A percentile compares a stretch with the other conserved stretches of the same genome.
These are phyloP conservation scores for Cryptococcus sp. DNA, from an alignment of 1,284 basidiomycete genomes.

Conservation along the genomic window DNA sequence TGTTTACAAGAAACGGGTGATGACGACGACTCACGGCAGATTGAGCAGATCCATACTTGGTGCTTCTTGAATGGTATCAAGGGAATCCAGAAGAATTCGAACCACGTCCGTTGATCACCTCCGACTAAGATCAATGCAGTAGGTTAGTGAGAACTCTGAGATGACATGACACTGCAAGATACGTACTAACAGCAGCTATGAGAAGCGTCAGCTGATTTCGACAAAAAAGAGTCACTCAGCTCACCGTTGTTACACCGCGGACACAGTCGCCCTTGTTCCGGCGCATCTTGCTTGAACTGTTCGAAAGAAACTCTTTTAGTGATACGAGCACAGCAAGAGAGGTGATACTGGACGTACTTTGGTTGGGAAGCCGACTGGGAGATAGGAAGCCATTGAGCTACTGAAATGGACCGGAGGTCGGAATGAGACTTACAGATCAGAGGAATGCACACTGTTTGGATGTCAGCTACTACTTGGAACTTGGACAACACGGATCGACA, in stretches of 20 bases:
- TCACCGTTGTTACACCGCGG: slow-evolving; percentile 48
- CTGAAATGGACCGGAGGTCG: too few relatives aligned
- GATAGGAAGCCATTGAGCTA: too few relatives aligned
- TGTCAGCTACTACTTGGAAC: too few relatives aligned
- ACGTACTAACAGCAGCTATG: slow-evolving; percentile 19
- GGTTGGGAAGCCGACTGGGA: slow-evolving; percentile 42
- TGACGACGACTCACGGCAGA: slow-evolving; percentile 39
- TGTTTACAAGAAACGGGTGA: neutral
- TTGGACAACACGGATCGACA: too few relatives aligned
- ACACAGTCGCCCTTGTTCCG: slow-evolving; percentile 37
- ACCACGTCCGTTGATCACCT: slow-evolving; percentile 41
- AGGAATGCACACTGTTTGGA: slow-evolving; percentile 41
- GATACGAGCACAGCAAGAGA: neutral
- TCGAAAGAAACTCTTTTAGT: neutral
- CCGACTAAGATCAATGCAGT: slow-evolving; percentile 17
- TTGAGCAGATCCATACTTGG: slow-evolving; percentile 45
- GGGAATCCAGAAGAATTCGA: slow-evolving; percentile 50
- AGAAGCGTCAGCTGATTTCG: slow-evolving; percentile 3
- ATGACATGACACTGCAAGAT: too few relatives aligned
- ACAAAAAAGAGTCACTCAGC: neutral
- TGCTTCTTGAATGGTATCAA: slow-evolving; percentile 45
- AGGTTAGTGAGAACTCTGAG: neutral
- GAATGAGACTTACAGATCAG: slow-evolving; percentile 36
- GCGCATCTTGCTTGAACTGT: slow-evolving; percentile 42
- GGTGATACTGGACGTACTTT: slow-evolving; percentile 29